Evolutionary conservation across 148 eudicot genomes (phyloP), one percentile per base, ranked within the genome.

Genomic region (Amaranthus cruentus): DNA sequence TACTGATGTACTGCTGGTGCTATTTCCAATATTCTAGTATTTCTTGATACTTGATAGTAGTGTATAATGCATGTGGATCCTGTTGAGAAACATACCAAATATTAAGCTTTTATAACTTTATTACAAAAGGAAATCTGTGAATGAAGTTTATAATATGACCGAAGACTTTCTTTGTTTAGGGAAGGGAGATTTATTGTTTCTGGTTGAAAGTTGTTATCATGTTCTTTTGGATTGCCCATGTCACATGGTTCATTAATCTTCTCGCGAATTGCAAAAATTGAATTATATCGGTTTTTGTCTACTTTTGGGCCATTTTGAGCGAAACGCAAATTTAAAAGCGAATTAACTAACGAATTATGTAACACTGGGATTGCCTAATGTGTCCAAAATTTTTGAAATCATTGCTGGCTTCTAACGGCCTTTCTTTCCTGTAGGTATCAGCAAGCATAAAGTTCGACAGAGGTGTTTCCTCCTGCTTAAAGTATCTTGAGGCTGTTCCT

Each of bases 401-500:
- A 3, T 62, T 62, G 46, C 10, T 28, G 38, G 38, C 38, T 28
- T 28, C 38, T 28, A 28, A 28, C 38, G 38, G 38, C 68, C 13
- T 73, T 46, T 49, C 12, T 75, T 57, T 64, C 62, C 62, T 48
- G 69, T 72, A 95, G 99, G 96, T 90, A 55, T 86, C 99, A 49
- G 89, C 88, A 42, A 86, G 88, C 66, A 87, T 95, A 73, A 89
- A 83, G 84, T 95, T 95, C 81, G 76, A 72, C 42, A 77, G 88
- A 73, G 87, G 96, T 50, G 75, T 88, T 71, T 72, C 66, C n/a
- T 90, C 97, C 57, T 95, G 99, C 77, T 82, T 92, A 74, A 85
- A 85, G 73, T 95, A 92, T 78, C 85, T 95, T 0, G 97, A 90
- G 78, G 97, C 97, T 53, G 94, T 92, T 59, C 97, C 99, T 56